phyloP scores from a whole-genome alignment of 1,284 basidiomycete species.

The Naganishia sp. region DNA sequence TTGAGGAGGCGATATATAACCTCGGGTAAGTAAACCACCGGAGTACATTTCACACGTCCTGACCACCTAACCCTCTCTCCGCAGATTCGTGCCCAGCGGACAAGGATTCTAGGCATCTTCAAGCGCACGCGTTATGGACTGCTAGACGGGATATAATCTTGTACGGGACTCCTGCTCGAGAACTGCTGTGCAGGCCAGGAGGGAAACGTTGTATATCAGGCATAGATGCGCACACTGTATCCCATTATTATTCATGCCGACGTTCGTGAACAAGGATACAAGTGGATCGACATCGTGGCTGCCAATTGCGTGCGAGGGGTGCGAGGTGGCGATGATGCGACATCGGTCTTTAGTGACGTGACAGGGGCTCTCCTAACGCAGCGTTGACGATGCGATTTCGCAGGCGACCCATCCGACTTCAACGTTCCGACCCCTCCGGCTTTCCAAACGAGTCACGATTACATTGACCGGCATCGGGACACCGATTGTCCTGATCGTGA shows the following conservation, averaged over 20 bases:
- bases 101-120: constrained; percentile 3
- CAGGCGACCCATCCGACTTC: too few species aligned
- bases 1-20: constrained; percentile 50
- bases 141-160: neutral
- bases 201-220: constrained; percentile 2
- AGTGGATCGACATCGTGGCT: too few species aligned
- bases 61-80: neutral
- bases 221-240: constrained; percentile 17
- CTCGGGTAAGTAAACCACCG: constrained; percentile 5
- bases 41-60: neutral
- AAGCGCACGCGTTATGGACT: neutral
- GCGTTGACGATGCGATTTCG: too few species aligned
- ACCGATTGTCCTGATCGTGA: too few species aligned
- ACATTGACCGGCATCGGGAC: too few species aligned
- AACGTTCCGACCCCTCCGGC: too few species aligned
- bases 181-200: constrained; percentile 1
- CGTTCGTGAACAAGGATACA: too few species aligned
- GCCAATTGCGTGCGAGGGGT: too few species aligned
- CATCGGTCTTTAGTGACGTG: too few species aligned
- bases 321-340: too few species aligned
- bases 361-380: too few species aligned
- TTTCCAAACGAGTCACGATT: too few species aligned
- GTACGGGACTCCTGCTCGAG: neutral
- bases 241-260: constrained; percentile 2
- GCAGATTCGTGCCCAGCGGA: constrained; percentile 18